These are phyloP conservation scores for Skeletonema grethae DNA, from an alignment of 108 stramenopile genomes.

Conservation along the genomic window DNA sequence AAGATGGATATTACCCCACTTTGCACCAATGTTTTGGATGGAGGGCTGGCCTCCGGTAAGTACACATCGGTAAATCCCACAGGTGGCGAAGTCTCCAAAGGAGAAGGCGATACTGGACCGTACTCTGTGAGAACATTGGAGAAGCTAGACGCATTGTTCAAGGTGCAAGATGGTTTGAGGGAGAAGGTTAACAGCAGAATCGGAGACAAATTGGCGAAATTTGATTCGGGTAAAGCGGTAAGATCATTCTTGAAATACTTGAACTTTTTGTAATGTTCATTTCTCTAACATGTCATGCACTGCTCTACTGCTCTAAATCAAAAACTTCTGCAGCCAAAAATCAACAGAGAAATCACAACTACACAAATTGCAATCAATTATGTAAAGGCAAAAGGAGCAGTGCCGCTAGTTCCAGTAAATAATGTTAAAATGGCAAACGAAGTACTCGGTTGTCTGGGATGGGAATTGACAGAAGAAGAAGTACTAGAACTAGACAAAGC, in stretches of 20 bases:
- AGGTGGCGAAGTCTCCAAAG: constrained; percentile 65
- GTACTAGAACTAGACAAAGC: constrained; percentile 79
- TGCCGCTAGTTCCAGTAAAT: constrained; percentile 79
- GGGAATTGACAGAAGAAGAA: constrained; percentile 82
- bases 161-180: constrained; percentile 57
- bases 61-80: constrained; percentile 83
- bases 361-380: constrained; percentile 88
- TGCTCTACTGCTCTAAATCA: not conserved
- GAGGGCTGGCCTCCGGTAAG: constrained; percentile 77
- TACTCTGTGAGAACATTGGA: constrained; percentile 67
- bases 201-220: constrained; percentile 34
- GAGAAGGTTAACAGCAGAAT: constrained; percentile 64
- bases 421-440: constrained; percentile 71
- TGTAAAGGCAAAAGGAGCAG: constrained; percentile 82
- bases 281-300: not conserved
- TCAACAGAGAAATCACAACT: constrained; percentile 82
- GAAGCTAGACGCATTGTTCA: constrained; percentile 71
- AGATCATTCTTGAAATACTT: no score
- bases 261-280: not conserved
- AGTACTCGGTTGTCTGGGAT: constrained; percentile 80
- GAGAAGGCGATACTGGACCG: constrained; percentile 50
- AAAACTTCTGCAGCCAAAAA: constrained; percentile 48
- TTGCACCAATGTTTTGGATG: constrained; percentile 71
- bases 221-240: constrained; percentile 25
- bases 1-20: constrained; percentile 77